These are phyloP conservation scores for Trichoderma oligosporum DNA, from an alignment of 2,329 filamentous ascomycete genomes.

Conservation along the genomic window DNA sequence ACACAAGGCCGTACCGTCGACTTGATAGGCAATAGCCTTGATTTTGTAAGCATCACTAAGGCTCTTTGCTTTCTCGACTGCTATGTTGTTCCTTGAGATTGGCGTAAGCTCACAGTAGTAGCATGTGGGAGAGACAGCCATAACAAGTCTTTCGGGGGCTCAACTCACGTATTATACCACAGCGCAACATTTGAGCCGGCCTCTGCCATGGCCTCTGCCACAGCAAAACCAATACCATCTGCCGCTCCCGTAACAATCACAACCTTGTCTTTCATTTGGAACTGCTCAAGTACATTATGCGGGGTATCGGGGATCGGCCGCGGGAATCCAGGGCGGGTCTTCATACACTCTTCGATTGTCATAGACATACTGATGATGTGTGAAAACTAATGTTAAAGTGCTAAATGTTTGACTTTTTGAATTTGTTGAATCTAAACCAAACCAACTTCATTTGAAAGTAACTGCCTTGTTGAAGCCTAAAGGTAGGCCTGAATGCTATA, in stretches of 20 bases:
- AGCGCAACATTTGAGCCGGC: constrained; percentile 2
- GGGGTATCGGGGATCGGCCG: background rate
- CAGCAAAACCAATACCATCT: constrained; percentile 6
- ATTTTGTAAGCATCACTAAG: background rate
- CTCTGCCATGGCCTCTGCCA: constrained; percentile 1
- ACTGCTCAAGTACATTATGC: constrained; percentile 6
- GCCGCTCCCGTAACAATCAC: constrained; percentile 1
- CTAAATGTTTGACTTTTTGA: background rate
- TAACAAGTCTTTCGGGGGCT: no score
- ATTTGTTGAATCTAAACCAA: background rate
- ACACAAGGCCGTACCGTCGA: background rate
- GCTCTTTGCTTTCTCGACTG: background rate
- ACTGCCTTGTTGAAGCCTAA: background rate
- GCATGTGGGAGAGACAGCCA: no score
- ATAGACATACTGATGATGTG: constrained; percentile 6
- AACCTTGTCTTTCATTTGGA: constrained; percentile 8
- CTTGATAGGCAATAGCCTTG: background rate
- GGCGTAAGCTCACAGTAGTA: background rate
- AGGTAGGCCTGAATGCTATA: no score
- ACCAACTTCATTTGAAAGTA: background rate
- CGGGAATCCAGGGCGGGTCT: constrained; percentile 1
- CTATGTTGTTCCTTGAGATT: background rate
- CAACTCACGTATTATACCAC: constrained; percentile 7
- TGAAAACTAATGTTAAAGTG: no score
- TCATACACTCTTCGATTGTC: constrained; percentile 6